Percentiles rank a stretch among this genome's conserved stretches.
Evolutionary conservation across 176 grass and related monocot species (phyloP).

Genomic region (Themeda triandra): DNA sequence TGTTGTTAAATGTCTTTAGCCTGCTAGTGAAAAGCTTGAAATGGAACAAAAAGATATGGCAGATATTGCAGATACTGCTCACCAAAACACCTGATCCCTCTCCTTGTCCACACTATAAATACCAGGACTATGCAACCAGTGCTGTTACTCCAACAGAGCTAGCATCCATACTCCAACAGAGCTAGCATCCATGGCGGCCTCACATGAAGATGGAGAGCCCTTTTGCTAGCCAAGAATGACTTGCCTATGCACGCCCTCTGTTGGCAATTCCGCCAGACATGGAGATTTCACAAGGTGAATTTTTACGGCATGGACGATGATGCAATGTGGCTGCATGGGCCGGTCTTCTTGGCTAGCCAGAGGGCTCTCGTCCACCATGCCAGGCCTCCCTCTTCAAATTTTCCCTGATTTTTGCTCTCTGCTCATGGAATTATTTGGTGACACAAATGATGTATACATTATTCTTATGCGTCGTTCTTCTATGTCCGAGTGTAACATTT

Average conservation of each 20-base stretch:
- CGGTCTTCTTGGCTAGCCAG: conserved; percentile 50
- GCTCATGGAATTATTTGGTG: neutral
- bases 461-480: no score
- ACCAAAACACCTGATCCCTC: neutral
- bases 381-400: conserved; percentile 30
- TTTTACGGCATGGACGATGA: conserved; percentile 18
- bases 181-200: conserved; percentile 23
- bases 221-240: conserved; percentile 62
- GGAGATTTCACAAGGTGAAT: neutral
- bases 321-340: conserved; percentile 44
- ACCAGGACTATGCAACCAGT: neutral
- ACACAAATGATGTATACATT: no score
- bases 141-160: neutral
- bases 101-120: conserved; percentile 39
- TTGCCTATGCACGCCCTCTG: conserved; percentile 48
- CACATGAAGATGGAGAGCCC: conserved; percentile 47
- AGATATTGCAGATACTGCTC: neutral
- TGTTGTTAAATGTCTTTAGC: no score
- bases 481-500: no score
- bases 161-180: neutral
- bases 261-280: neutral
- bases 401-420: neutral
- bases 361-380: conserved; percentile 58
- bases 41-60: no score
- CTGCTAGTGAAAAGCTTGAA: neutral